Evolutionary conservation across 768 basidiomycete species (phyloP).

Genomic region (Tylopilus rubrobrunneus): DNA sequence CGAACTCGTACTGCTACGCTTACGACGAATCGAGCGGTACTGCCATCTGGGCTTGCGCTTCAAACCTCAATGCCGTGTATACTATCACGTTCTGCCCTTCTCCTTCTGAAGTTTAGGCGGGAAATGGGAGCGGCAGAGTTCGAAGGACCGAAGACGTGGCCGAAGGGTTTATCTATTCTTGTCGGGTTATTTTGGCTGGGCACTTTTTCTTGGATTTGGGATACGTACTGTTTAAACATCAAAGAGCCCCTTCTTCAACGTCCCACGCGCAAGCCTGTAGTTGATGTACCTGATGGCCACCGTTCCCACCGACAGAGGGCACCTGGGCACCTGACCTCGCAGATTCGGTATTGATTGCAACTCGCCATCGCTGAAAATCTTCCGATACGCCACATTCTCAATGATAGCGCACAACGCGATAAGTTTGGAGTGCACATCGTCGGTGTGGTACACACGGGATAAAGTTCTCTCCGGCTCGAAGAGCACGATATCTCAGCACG

Average conservation of each 20-base stretch:
- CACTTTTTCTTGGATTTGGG: neutral
- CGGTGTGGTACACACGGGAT: neutral
- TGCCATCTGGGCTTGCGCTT: constrained; percentile 43
- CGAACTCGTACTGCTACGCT: constrained; percentile 48
- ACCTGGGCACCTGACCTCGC: neutral
- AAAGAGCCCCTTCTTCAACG: neutral
- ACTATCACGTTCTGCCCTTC: constrained; percentile 46
- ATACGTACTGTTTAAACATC: neutral
- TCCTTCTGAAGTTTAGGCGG: neutral
- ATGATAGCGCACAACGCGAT: neutral
- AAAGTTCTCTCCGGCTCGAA: neutral
- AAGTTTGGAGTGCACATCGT: neutral
- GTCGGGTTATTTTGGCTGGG: neutral
- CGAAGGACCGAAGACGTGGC: neutral
- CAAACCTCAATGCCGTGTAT: constrained; percentile 36
- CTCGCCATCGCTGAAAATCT: too few species aligned
- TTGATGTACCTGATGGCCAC: neutral
- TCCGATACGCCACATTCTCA: neutral
- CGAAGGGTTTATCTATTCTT: neutral
- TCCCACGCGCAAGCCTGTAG: neutral
- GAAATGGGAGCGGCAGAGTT: neutral
- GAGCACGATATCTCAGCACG: neutral
- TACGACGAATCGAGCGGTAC: constrained; percentile 43
- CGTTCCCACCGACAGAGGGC: neutral
- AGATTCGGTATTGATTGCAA: too few species aligned